Percentiles rank a stretch among this genome's conserved stretches.
Conservation (phyloP, 257 asterid species). For the Perilla frutescens region DNA sequence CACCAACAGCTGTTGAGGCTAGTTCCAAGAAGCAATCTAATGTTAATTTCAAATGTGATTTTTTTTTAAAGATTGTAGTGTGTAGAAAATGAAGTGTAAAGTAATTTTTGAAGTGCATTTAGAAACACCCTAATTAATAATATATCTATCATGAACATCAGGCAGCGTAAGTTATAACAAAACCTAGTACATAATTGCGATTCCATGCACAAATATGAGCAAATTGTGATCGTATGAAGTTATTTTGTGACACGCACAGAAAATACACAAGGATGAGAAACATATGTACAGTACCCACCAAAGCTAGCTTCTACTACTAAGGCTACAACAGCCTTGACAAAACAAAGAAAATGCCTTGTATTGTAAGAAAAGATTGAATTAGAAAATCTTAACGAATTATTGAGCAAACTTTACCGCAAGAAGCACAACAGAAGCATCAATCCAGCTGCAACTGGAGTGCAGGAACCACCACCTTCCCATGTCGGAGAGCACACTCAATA, state of each 20-base stretch:
- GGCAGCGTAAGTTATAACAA: no score
- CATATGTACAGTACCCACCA: neutral
- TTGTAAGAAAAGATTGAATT: neutral
- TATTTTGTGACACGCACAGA: neutral
- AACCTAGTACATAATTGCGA: neutral
- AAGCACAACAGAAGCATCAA: conserved; percentile 3
- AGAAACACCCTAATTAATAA: neutral
- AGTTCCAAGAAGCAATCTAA: neutral
- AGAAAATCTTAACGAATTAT: conserved; percentile 11
- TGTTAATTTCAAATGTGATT: no score
- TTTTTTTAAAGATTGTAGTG: no score
- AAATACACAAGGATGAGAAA: neutral
- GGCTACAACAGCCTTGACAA: neutral
- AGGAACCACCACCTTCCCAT: conserved; percentile 11
- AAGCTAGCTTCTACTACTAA: neutral
- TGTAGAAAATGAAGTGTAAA: no score
- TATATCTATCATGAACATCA: neutral
- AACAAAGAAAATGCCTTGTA: neutral
- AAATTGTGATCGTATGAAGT: neutral
- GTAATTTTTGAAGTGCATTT: no score
- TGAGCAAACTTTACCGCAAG: conserved; percentile 16
- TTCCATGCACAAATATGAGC: neutral
- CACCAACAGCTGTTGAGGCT: no score
- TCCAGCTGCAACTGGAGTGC: neutral
- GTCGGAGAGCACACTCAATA: conserved; percentile 25